Base-by-base conservation (phyloP, 73 alveolate genomes). In the Paramecium caudatum region DNA sequence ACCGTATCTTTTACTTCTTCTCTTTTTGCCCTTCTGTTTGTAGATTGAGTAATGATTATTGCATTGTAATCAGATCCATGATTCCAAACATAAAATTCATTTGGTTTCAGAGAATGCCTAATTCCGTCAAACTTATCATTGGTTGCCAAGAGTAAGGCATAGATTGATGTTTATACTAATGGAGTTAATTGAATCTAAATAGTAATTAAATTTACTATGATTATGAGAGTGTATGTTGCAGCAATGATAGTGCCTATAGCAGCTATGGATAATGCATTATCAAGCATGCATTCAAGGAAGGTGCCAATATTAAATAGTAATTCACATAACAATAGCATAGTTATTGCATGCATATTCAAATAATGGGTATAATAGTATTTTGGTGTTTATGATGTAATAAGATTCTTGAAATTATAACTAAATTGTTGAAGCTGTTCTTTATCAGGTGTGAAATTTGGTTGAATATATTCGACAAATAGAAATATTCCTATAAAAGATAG, bases 221-320 rank as follows among this genome's bases (percentile, higher is more conserved):
- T 74, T 6, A 70, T 70, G 63, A 70, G n/a, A 34, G 45, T 70
- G 45, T 23, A 16, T 10, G 45, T 23, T 21, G 37, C 27, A 0
- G 45, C 88, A 41, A 74, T 74, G 0, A 74, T n/a, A 9, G 88
- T 41, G 10, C 88, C 69, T 21, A 74, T 74, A 5, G 69, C 88
- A 34, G 88, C 43, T 21, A 19, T 39, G 0, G 43, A 41, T 4
- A 74, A 15, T 2, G 65, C 33, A 9, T 39, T 74, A 45, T 74
- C 69, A 10, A 74, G 65, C 68, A 74, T 74, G 25, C 17, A 74
- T 74, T 74, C 88, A 41, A 74, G 47, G 32, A 74, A 74, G n/a
- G 68, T 37, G 4, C 88, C 68, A n/a, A 74, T 21, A 13, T 74
- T 74, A 3, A 74, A 74, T 7, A 74, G 47, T 37, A 74, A 43